These are phyloP conservation scores for Cladobotryum mycophilum DNA, from an alignment of 2,329 filamentous ascomycete genomes.

Conservation along the genomic window DNA sequence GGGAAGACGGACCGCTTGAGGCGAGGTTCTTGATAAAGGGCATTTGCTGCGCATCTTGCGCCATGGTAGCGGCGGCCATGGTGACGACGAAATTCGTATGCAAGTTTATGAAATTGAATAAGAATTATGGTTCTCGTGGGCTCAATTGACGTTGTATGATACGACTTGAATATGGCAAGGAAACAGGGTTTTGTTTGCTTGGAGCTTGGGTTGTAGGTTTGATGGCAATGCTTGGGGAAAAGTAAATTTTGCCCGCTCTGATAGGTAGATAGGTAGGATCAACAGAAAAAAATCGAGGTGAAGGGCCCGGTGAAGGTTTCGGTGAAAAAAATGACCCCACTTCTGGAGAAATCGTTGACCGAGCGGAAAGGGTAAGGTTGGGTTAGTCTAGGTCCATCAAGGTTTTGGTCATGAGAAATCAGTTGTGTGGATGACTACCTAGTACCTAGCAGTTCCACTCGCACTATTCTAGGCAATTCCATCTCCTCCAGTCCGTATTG, in stretches of 20 bases:
- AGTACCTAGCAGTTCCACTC: too few relatives aligned
- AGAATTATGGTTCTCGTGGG: background rate
- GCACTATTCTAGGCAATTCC: too few relatives aligned
- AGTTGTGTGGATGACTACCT: too few relatives aligned
- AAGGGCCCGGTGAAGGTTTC: conserved; percentile 11
- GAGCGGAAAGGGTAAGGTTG: too few relatives aligned
- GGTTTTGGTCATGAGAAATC: too few relatives aligned
- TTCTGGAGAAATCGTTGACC: background rate
- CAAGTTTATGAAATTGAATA: background rate
- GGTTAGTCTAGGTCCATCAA: too few relatives aligned
- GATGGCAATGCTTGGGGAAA: background rate
- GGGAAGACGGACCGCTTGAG: conserved; percentile 64
- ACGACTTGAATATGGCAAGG: too few relatives aligned
- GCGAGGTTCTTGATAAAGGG: conserved; percentile 80
- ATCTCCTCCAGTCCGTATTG: too few relatives aligned
- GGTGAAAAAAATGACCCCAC: background rate
- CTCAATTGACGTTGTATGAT: background rate
- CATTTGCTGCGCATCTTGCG: conserved; percentile 41
- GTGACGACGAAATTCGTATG: background rate
- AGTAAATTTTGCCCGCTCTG: background rate
- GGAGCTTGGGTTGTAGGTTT: background rate
- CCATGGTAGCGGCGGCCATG: conserved; percentile 30
- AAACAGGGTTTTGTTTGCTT: background rate
- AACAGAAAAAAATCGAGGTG: conserved; percentile 17
- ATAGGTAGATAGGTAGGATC: background rate